Percentiles rank a stretch among this genome's conserved stretches.
Conservation (phyloP, 1,139 yeast genomes). For the Pichia sp. region DNA sequence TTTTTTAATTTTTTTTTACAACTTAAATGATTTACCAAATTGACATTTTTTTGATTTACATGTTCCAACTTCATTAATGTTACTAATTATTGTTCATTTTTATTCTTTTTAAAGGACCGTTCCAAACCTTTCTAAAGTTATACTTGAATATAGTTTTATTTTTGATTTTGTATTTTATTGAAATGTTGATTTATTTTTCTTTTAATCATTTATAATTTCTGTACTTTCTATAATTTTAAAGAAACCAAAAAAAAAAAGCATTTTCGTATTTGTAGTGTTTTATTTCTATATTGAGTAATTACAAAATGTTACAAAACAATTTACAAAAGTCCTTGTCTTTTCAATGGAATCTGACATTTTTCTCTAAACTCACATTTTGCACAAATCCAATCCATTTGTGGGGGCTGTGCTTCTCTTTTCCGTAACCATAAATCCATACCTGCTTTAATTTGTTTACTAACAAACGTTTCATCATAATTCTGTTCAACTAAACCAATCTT, state of each 20-base stretch:
- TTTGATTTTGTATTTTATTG: background rate
- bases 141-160: background rate
- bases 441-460: slow-evolving; percentile 26
- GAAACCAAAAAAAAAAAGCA: background rate
- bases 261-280: no score
- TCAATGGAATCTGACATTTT: slow-evolving; percentile 25
- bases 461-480: slow-evolving; percentile 28
- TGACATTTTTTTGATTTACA: background rate
- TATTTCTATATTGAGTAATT: no score
- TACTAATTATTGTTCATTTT: background rate
- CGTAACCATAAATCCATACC: slow-evolving; percentile 55
- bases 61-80: slow-evolving; percentile 11
- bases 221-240: background rate
- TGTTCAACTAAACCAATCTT: background rate
- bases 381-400: slow-evolving; percentile 35
- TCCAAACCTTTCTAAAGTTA: background rate
- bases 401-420: slow-evolving; percentile 38
- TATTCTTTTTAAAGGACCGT: background rate
- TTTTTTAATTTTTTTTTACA: background rate
- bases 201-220: background rate
- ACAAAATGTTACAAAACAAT: no score
- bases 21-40: background rate
- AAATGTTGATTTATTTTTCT: background rate
- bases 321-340: slow-evolving; percentile 3
- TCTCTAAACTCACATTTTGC: slow-evolving; percentile 46